Percentiles rank a stretch among this genome's conserved stretches.
Evolutionary conservation across 352 stramenopile species (phyloP).

Genomic region (Pythium brachiatum): DNA sequence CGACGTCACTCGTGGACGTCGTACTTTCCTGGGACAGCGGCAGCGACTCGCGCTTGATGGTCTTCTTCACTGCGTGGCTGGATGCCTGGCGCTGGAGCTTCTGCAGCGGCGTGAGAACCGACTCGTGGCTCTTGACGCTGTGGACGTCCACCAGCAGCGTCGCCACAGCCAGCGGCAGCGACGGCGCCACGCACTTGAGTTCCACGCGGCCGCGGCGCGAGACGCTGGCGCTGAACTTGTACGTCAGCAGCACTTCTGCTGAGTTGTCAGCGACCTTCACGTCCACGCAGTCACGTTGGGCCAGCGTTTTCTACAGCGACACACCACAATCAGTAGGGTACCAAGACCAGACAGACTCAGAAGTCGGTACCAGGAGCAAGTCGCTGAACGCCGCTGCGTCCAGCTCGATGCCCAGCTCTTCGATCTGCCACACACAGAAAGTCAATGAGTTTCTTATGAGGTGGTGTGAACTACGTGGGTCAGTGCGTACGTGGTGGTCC

Average conservation of each 20-base stretch:
- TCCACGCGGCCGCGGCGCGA: constrained; percentile 43
- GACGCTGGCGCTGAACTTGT: constrained; percentile 60
- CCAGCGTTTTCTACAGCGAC: constrained; percentile 38
- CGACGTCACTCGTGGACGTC: constrained; percentile 15
- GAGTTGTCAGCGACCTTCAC: constrained; percentile 27
- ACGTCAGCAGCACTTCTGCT: constrained; percentile 38
- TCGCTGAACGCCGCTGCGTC: constrained; percentile 29
- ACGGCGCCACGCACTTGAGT: constrained; percentile 31
- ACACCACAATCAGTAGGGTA: neutral
- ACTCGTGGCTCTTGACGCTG: constrained; percentile 21
- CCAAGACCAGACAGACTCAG: too few species aligned
- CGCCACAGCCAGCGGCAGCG: constrained; percentile 33
- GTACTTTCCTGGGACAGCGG: constrained; percentile 8
- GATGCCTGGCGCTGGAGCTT: constrained; percentile 12
- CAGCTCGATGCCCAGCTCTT: constrained; percentile 60
- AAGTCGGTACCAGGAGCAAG: constrained; percentile 34
- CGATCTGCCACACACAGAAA: constrained; percentile 35
- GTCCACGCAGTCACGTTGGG: constrained; percentile 35
- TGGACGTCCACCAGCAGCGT: constrained; percentile 42
- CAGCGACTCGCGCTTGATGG: neutral
- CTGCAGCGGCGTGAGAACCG: constrained; percentile 34
- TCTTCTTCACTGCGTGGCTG: neutral
- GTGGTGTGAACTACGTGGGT: too few species aligned
- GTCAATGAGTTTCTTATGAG: too few species aligned
- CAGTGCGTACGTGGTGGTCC: constrained; percentile 31